A percentile compares a stretch with the other conserved stretches of the same genome.
These are phyloP conservation scores for Tolypocladium tropicale DNA, from an alignment of 2,329 filamentous ascomycete genomes.

Conservation along the genomic window DNA sequence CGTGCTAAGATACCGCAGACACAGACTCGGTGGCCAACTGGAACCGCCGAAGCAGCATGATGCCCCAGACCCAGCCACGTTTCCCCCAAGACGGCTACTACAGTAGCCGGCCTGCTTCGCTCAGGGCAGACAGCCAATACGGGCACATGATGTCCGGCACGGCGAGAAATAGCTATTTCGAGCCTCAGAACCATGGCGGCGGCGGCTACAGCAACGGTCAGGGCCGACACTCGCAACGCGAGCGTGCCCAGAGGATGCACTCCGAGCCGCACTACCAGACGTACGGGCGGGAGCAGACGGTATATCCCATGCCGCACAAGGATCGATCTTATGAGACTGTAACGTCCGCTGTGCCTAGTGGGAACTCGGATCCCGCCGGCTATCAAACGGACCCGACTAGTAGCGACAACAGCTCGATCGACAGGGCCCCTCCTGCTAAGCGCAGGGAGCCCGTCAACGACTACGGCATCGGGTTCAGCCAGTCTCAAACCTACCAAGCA, in stretches of 20 bases:
- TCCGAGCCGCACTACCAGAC: constrained; percentile 33
- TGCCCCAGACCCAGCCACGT: constrained; percentile 35
- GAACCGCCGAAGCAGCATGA: constrained; percentile 54
- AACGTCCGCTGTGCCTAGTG: constrained; percentile 64
- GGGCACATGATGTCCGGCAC: constrained; percentile 24
- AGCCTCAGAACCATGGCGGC: constrained; percentile 23
- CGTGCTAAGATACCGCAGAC: constrained; percentile 23
- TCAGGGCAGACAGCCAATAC: constrained; percentile 29
- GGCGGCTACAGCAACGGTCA: constrained; percentile 1
- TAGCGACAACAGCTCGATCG: constrained; percentile 87
- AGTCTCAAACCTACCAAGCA: constrained; percentile 30
- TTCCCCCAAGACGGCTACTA: constrained; percentile 44
- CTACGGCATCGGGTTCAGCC: constrained; percentile 53
- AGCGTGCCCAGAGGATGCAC: constrained; percentile 28
- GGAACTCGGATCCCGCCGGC: constrained; percentile 63
- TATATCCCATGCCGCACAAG: constrained; percentile 50
- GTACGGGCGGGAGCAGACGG: constrained; percentile 30
- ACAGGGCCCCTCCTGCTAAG: constrained; percentile 53
- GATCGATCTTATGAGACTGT: constrained; percentile 83
- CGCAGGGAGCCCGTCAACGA: constrained; percentile 45
- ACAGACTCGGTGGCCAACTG: constrained; percentile 33
- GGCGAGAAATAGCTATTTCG: constrained; percentile 31
- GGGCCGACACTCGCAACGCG: constrained; percentile 5
- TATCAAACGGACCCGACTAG: constrained; percentile 79
- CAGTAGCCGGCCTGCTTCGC: constrained; percentile 29